phyloP scores from a whole-genome alignment of 176 grass and related monocot species.

The Carex pumila region DNA sequence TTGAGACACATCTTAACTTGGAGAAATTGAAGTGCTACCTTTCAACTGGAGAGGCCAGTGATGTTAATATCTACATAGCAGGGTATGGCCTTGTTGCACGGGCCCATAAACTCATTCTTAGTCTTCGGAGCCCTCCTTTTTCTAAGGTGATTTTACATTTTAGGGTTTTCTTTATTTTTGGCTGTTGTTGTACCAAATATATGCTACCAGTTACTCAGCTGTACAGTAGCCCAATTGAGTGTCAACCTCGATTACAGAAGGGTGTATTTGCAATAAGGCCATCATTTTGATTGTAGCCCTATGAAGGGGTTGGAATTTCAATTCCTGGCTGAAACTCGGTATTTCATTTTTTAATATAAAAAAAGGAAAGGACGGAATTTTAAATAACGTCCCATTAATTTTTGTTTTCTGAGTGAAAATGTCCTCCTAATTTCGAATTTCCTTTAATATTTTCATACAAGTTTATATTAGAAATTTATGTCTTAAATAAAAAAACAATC shows the following conservation, averaged over 20 bases:
- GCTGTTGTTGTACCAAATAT: neutral
- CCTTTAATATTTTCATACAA: too few relatives aligned
- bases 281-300: too few relatives aligned
- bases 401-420: too few relatives aligned
- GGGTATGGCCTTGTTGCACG: conserved; percentile 52
- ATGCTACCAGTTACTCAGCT: neutral
- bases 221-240: neutral
- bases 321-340: too few relatives aligned
- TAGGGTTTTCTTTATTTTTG: neutral
- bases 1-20: conserved; percentile 46
- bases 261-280: neutral
- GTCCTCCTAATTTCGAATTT: too few relatives aligned
- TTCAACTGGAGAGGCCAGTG: conserved; percentile 71
- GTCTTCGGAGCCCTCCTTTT: conserved; percentile 67
- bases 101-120: conserved; percentile 81
- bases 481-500: neutral
- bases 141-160: conserved; percentile 52
- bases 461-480: too few relatives aligned
- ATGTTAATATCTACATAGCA: conserved; percentile 66
- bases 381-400: too few relatives aligned
- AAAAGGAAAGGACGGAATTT: too few relatives aligned
- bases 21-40: conserved; percentile 64
- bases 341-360: too few relatives aligned
- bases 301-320: too few relatives aligned
- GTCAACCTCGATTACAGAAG: neutral